Evolutionary conservation across 306 rosid species (phyloP).

Genomic region (Quercus robur): DNA sequence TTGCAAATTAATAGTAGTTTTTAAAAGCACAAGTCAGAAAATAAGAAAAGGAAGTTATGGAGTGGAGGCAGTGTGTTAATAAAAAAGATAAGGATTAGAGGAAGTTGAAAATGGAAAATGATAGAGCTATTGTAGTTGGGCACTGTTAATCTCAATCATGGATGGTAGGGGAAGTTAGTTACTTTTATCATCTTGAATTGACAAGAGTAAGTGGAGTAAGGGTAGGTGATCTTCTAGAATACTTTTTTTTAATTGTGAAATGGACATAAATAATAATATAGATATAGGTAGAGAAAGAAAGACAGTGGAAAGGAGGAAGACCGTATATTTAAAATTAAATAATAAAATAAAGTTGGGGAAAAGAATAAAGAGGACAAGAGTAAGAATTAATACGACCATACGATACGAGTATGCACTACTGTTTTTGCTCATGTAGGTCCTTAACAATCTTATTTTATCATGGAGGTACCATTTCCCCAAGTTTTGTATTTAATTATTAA

Average conservation of each 20-base stretch:
- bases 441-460: neutral
- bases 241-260: slow-evolving; percentile 17
- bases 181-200: slow-evolving; percentile 33
- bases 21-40: too few relatives aligned
- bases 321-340: neutral
- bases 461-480: neutral
- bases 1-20: too few relatives aligned
- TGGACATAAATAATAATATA: slow-evolving; percentile 1
- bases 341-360: neutral
- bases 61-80: too few relatives aligned
- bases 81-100: neutral
- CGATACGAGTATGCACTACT: neutral
- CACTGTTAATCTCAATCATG: slow-evolving; percentile 21
- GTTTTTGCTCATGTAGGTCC: neutral
- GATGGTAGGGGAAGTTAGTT: slow-evolving; percentile 46
- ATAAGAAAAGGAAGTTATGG: too few relatives aligned
- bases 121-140: neutral
- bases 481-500: neutral
- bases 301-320: slow-evolving; percentile 25
- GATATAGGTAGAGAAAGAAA: slow-evolving; percentile 18
- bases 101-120: neutral
- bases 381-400: slow-evolving; percentile 3
- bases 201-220: slow-evolving; percentile 47
- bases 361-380: slow-evolving; percentile 5
- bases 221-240: slow-evolving; percentile 48